Base-by-base conservation (phyloP, 768 basidiomycete genomes). In the Rhizopogon vesiculosus region DNA sequence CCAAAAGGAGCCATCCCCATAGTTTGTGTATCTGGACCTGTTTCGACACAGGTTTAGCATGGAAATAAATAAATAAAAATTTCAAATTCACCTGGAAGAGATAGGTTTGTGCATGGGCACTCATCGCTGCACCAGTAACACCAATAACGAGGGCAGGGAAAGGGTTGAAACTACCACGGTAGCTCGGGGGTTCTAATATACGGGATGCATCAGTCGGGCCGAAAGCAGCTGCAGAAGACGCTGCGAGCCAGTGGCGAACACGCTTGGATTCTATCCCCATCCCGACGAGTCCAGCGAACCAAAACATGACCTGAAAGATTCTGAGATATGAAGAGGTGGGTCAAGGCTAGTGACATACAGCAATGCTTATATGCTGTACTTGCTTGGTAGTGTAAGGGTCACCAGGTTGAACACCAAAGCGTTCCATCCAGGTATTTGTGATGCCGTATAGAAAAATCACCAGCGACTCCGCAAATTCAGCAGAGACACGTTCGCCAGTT, bases 341-440 rank as follows among this genome's bases (percentile, higher is more conserved):
- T 45, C 31, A 51, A 45, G n/a, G n/a, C 25, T 22, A n/a, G 56
- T 48, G 42, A 61, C 80, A 61, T 66, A 87, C 91, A 63, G 95
- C 95, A 60, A 98, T 97, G 54, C 87, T 82, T 53, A 96, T 95
- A 63, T 98, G 96, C 64, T 98, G 93, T 15, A 97, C 82, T 66
- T 97, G 83, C 69, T 93, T 96, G 25, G 93, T 89, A 1, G 90
- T 89, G 72, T 81, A 96, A 13, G 94, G 90, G 65, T 87, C 86
- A 13, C 90, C 91, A 0, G 88, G 72, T 15, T 79, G 72, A 1
- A 86, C 90, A 3, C 94, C 95, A 61, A 96, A 91, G 42, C 96
- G 82, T 72, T 98, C 96, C 91, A 98, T 93, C 92, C 93, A 98
- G 15, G 89, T 93, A 67, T 98, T 96, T 42, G 92, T 88, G 35